Conservation (phyloP, 768 basidiomycete species). For the Tulasnella sp. region DNA sequence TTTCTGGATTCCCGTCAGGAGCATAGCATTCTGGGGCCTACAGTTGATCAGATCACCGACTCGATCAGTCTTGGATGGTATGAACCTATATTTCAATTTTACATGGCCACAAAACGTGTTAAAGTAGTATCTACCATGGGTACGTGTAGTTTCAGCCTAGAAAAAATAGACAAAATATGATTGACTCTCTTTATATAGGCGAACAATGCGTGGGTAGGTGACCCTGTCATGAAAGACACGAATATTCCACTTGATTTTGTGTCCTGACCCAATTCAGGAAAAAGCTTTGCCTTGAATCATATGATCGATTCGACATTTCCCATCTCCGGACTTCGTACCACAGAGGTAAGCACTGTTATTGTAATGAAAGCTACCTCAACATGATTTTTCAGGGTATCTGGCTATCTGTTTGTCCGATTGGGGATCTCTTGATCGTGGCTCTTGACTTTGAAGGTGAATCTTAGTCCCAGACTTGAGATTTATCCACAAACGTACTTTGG, state of each 20-base stretch:
- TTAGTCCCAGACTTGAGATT: neutral
- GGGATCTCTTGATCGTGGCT: conserved; percentile 40
- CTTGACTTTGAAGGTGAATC: conserved; percentile 48
- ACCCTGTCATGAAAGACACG: too few relatives aligned
- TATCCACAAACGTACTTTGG: neutral
- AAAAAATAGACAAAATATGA: neutral
- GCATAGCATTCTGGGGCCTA: conserved; percentile 42
- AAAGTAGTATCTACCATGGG: conserved; percentile 57
- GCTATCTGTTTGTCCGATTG: conserved; percentile 53
- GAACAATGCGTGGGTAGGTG: conserved; percentile 15
- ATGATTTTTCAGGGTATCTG: conserved; percentile 39
- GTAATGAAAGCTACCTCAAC: neutral
- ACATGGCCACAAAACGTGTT: conserved; percentile 50
- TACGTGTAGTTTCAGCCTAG: conserved; percentile 12
- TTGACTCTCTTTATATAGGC: neutral
- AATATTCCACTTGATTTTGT: neutral
- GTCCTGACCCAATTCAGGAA: conserved; percentile 37
- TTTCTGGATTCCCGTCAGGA: conserved; percentile 40
- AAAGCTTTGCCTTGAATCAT: conserved; percentile 47
- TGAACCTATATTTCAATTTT: conserved; percentile 48
- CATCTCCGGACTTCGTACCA: conserved; percentile 28
- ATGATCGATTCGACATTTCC: conserved; percentile 52
- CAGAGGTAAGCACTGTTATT: conserved; percentile 2
- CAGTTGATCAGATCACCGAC: conserved; percentile 45
- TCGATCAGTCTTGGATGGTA: conserved; percentile 50